phyloP scores from a whole-genome alignment of 78 protist species.

The Cavenderia fasciculata region DNA sequence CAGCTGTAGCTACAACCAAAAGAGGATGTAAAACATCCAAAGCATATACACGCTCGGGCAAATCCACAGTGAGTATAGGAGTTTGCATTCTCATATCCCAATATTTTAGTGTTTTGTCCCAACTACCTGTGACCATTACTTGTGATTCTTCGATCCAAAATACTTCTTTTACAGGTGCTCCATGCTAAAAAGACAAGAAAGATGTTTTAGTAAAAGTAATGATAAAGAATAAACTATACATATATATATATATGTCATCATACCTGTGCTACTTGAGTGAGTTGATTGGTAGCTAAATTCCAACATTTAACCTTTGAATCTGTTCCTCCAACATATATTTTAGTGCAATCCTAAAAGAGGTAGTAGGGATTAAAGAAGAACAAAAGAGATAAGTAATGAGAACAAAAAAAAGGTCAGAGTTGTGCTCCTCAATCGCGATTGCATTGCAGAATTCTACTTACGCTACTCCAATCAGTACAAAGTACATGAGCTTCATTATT shows the following conservation, averaged over 20 bases:
- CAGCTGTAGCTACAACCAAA: slow-evolving; percentile 86
- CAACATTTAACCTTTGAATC: slow-evolving; percentile 79
- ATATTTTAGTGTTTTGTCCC: slow-evolving; percentile 91
- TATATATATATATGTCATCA: not conserved
- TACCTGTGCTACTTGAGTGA: slow-evolving; percentile 78
- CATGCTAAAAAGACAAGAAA: slow-evolving; percentile 52
- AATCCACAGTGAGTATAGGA: slow-evolving; percentile 19
- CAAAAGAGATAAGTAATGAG: too few species aligned
- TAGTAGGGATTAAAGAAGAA: not conserved
- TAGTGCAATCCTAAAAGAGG: slow-evolving; percentile 67
- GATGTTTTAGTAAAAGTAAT: not conserved
- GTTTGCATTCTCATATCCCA: slow-evolving; percentile 87
- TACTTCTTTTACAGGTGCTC: slow-evolving; percentile 74
- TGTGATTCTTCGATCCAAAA: slow-evolving; percentile 73
- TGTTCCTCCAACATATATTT: slow-evolving; percentile 82
- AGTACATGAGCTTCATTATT: slow-evolving; percentile 69
- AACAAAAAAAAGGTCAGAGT: too few species aligned
- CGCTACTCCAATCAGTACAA: slow-evolving; percentile 76
- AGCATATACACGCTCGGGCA: slow-evolving; percentile 80
- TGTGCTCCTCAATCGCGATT: too few species aligned
- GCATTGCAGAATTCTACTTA: slow-evolving; percentile 1
- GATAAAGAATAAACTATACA: not conserved
- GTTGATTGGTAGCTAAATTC: slow-evolving; percentile 75
- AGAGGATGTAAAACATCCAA: slow-evolving; percentile 62
- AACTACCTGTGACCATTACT: slow-evolving; percentile 85